Evolutionary conservation across 345 rosid genomes (phyloP).

Genomic region (Moringa oleifera): DNA sequence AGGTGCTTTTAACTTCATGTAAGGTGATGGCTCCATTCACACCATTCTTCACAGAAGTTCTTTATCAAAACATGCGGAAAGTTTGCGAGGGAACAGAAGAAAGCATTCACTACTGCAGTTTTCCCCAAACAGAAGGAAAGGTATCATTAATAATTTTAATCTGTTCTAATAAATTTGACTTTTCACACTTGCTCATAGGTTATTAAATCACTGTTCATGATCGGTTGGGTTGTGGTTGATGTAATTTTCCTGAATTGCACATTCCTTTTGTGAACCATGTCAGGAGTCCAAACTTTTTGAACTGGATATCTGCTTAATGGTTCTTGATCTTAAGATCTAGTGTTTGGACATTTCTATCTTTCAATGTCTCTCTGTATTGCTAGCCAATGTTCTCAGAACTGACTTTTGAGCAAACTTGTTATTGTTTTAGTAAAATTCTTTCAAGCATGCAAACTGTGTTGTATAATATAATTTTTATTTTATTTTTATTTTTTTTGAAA

Average conservation of each 20-base stretch:
- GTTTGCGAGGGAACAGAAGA: conserved; percentile 65
- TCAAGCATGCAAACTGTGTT: no score
- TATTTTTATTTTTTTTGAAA: not conserved
- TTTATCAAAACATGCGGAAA: conserved; percentile 93
- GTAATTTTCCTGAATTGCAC: no score
- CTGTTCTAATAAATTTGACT: conserved; percentile 3
- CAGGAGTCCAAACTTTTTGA: no score
- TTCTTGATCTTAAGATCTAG: no score
- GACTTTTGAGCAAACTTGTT: no score
- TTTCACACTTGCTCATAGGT: conserved; percentile 1
- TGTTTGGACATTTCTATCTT: no score
- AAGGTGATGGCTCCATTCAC: conserved; percentile 98
- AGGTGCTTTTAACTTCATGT: conserved; percentile 95
- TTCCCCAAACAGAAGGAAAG: conserved; percentile 81
- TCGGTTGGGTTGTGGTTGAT: not conserved
- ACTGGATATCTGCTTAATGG: no score
- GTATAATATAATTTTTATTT: not conserved
- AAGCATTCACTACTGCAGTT: conserved; percentile 80
- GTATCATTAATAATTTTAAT: conserved; percentile 29
- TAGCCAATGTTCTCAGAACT: no score
- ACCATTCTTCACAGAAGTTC: conserved; percentile 94
- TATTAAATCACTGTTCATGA: not conserved
- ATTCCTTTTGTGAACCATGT: no score
- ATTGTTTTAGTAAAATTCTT: no score
- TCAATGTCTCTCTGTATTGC: no score